Evolutionary conservation across 2,329 filamentous ascomycete species (phyloP).

Genomic region (Colletotrichum coccodes): DNA sequence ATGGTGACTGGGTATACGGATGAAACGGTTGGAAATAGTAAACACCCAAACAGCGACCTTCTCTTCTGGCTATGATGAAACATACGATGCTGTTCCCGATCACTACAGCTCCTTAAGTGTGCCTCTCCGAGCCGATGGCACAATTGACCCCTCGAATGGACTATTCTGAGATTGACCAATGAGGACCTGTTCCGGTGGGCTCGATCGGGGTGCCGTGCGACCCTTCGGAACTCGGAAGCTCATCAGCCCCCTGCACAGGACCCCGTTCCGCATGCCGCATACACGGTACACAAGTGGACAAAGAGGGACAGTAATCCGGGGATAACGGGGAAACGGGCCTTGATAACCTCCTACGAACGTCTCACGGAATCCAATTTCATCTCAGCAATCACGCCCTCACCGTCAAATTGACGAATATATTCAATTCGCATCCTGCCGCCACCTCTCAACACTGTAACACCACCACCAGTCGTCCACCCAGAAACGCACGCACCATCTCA

Average conservation of each 20-base stretch:
- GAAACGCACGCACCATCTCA: not conserved
- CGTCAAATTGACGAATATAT: too few species aligned
- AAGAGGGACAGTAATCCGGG: constrained; percentile 3
- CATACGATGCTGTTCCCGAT: not conserved
- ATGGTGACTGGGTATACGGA: not conserved
- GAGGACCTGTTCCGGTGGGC: not conserved
- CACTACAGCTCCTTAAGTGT: constrained; percentile 1
- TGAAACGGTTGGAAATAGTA: not conserved
- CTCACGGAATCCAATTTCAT: not conserved
- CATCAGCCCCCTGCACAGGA: not conserved
- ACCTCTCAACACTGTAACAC: not conserved
- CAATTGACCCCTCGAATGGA: not conserved
- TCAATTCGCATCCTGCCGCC: too few species aligned
- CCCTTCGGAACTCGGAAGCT: constrained; percentile 26
- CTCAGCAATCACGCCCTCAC: not conserved
- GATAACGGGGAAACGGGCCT: constrained; percentile 2
- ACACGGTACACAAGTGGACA: not conserved
- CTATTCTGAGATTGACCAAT: not conserved
- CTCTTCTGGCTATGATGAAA: not conserved
- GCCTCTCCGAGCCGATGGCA: not conserved
- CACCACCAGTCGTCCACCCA: not conserved
- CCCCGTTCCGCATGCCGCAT: constrained; percentile 7
- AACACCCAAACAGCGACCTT: not conserved
- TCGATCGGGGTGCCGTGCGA: not conserved
- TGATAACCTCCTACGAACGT: constrained; percentile 15